Evolutionary conservation across 2,329 filamentous ascomycete species (phyloP), one percentile per base, ranked within the genome.

Genomic region (Elsinoe perseae): DNA sequence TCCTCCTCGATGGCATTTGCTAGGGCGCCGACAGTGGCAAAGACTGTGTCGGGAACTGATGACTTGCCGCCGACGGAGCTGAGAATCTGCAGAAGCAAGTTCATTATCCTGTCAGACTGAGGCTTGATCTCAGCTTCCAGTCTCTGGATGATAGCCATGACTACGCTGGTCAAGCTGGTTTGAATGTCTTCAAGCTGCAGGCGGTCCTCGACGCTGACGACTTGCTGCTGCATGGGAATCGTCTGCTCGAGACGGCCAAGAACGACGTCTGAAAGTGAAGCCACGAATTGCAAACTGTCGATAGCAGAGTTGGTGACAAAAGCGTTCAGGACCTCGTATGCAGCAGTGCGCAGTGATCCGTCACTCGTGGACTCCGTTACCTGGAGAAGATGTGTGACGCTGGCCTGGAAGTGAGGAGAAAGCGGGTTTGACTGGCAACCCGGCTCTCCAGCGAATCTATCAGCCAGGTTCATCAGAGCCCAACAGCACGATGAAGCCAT

Each of bases 401-500:
- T 95, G 66, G 91, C 83, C 73, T 95, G 86, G 77, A 98, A 98
- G 75, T 96, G 89, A 60, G 85, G 83, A 1, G 91, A 95, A 50
- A 98, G 78, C 42, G 89, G 81, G 75, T 97, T 98, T 50, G 78
- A 78, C 65, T 85, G 77, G 59, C 85, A 86, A 50, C 88, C 89
- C 56, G 85, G 80, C 56, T 96, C 91, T 57, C 90, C 89, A 27
- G 90, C 88, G 69, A 97, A 98, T 60, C 91, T 86, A 69, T 98
- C 93, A 9, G 93, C 92, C 68, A 98, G 77, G 74, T 97, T 98
- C 89, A 98, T 97, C 63, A 98, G 76, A 28, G 93, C 91, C 93
- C 95, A 96, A 77, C 93, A 98, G 83, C 93, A 97, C 27, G 93
- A 98, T 56, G 89, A 85, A 28, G 92, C 93, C 85, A 98, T 98